Evolutionary conservation across 2,329 filamentous ascomycete species (phyloP).

Genomic region (Fusarium staphyleae): DNA sequence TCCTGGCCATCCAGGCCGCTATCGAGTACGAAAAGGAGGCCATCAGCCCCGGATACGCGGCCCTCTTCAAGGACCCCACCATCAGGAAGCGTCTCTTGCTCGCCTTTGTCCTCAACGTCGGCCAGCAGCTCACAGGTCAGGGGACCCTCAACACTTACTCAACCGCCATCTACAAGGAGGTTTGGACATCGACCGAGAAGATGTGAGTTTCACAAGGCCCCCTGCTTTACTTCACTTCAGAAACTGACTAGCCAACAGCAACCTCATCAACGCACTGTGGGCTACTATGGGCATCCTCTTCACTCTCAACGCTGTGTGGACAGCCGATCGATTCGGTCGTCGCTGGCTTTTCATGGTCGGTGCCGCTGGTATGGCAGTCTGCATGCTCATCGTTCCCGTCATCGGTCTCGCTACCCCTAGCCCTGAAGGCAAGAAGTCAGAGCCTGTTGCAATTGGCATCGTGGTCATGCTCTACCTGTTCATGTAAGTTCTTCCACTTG

Average conservation of each 20-base stretch:
- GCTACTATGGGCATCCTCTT: constrained; percentile 76
- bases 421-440: constrained; percentile 59
- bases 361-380: constrained; percentile 71
- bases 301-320: constrained; percentile 76
- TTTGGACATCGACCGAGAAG: constrained; percentile 64
- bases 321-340: constrained; percentile 73
- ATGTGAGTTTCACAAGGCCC: constrained; percentile 49
- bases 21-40: constrained; percentile 76
- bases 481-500: constrained; percentile 42
- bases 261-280: constrained; percentile 77
- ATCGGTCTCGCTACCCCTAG: constrained; percentile 60
- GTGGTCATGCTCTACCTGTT: constrained; percentile 73
- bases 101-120: constrained; percentile 71
- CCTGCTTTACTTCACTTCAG: not conserved
- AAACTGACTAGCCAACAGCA: constrained; percentile 39
- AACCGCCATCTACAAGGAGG: constrained; percentile 76
- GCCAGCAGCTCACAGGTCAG: constrained; percentile 76
- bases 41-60: constrained; percentile 67
- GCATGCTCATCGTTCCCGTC: constrained; percentile 69
- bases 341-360: constrained; percentile 74
- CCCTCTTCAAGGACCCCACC: constrained; percentile 74
- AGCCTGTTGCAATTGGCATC: constrained; percentile 69
- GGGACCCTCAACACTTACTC: constrained; percentile 77
- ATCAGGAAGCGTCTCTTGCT: constrained; percentile 71
- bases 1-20: constrained; percentile 70